Evolutionary conservation across 2,329 filamentous ascomycete genomes (phyloP).

Genomic region (Xylariaceae sp.): DNA sequence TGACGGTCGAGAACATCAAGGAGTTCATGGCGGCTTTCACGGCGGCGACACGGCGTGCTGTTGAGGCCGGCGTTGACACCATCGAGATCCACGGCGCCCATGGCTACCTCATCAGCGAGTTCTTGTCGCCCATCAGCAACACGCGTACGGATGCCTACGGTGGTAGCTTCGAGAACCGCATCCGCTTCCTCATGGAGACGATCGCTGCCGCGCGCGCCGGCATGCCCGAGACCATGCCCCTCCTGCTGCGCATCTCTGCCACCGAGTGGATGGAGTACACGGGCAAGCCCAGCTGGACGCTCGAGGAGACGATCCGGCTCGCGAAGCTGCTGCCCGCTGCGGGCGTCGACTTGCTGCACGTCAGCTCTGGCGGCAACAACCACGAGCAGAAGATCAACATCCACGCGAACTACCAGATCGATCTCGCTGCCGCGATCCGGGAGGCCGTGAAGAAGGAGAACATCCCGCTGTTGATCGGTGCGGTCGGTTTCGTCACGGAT

Average conservation of each 20-base stretch:
- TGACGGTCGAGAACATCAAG: conserved; percentile 43
- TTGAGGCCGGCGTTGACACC: conserved; percentile 53
- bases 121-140: conserved; percentile 66
- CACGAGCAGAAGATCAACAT: conserved; percentile 53
- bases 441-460: conserved; percentile 51
- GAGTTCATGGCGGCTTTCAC: conserved; percentile 34
- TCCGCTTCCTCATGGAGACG: conserved; percentile 61
- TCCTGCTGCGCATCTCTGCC: conserved; percentile 61
- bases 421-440: conserved; percentile 67
- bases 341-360: conserved; percentile 79
- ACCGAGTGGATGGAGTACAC: conserved; percentile 62
- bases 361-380: conserved; percentile 71
- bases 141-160: conserved; percentile 63
- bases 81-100: conserved; percentile 74
- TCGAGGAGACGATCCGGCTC: conserved; percentile 62
- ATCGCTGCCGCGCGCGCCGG: conserved; percentile 56
- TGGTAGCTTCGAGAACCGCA: conserved; percentile 66
- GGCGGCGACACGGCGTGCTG: conserved; percentile 34
- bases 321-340: conserved; percentile 63
- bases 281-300: conserved; percentile 56
- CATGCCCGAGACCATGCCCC: conserved; percentile 59
- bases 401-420: conserved; percentile 66
- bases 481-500: conserved; percentile 68
- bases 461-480: conserved; percentile 57
- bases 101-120: conserved; percentile 68